Percentiles rank a stretch among this genome's conserved stretches.
Conservation (phyloP, 768 basidiomycete species). For the Calocera viscosa region DNA sequence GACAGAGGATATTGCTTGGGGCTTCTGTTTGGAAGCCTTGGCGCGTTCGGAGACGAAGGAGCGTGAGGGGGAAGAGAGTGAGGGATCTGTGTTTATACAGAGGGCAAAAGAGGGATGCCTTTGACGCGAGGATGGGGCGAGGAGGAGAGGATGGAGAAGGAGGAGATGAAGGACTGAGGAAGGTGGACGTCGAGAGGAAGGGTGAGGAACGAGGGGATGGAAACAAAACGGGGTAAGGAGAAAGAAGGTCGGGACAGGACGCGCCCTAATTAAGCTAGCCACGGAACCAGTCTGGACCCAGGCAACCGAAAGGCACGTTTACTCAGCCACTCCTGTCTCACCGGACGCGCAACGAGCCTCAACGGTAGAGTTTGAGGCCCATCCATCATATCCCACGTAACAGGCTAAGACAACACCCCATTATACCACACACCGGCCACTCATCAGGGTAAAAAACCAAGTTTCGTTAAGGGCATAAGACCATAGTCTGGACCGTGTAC, state of each 20-base stretch:
- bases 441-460: background rate
- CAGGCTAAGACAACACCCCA: background rate
- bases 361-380: background rate
- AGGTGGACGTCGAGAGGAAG: conserved; percentile 1
- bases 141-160: background rate
- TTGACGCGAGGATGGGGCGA: background rate
- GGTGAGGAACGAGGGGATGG: background rate
- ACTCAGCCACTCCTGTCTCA: conserved; percentile 9
- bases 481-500: background rate
- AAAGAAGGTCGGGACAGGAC: background rate
- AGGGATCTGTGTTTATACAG: background rate
- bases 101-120: conserved; percentile 6
- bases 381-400: background rate
- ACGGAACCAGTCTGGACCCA: background rate
- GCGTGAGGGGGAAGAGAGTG: conserved; percentile 6
- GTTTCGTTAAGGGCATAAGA: background rate
- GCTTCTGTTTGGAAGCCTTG: background rate
- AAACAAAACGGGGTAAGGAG: background rate
- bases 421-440: background rate
- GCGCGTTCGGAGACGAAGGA: background rate
- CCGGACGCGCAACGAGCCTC: background rate
- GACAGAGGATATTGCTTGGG: background rate
- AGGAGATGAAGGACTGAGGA: background rate
- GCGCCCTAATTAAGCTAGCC: conserved; percentile 6
- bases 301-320: conserved; percentile 4